Conservation (phyloP, 805 yeast genomes). For the Ascoidea rubescens region DNA sequence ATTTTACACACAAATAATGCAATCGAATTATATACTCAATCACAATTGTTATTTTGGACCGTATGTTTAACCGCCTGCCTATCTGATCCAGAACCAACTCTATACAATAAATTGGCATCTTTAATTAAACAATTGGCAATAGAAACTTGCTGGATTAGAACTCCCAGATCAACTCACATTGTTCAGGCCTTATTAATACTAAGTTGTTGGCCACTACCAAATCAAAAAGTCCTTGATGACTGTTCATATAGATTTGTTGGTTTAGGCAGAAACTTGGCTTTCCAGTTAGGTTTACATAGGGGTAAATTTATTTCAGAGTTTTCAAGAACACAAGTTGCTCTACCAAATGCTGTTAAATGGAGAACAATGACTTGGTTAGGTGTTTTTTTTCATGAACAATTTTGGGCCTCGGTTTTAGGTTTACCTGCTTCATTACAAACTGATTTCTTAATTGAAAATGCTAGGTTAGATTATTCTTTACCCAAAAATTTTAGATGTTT, state of each 20-base stretch:
- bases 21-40: constrained; percentile 65
- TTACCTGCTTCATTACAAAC: constrained; percentile 78
- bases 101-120: constrained; percentile 63
- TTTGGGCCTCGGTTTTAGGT: constrained; percentile 81
- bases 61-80: constrained; percentile 77
- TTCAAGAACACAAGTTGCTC: constrained; percentile 74
- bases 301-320: constrained; percentile 88
- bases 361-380: constrained; percentile 88
- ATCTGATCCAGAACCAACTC: constrained; percentile 76
- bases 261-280: constrained; percentile 68
- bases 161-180: constrained; percentile 88
- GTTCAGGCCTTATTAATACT: constrained; percentile 81
- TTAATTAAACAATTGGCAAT: constrained; percentile 77
- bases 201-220: constrained; percentile 86
- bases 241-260: constrained; percentile 83
- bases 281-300: constrained; percentile 81
- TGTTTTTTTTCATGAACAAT: constrained; percentile 75
- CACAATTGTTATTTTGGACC: constrained; percentile 81
- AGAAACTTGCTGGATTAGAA: constrained; percentile 84
- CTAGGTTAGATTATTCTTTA: constrained; percentile 47
- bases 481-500: constrained; percentile 64
- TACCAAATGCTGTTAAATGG: constrained; percentile 90
- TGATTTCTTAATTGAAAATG: constrained; percentile 70
- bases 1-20: constrained; percentile 61
- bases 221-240: constrained; percentile 84